A percentile compares a stretch with the other conserved stretches of the same genome.
phyloP scores from a whole-genome alignment of 1,284 basidiomycete species.

The Lentinus polychrous region DNA sequence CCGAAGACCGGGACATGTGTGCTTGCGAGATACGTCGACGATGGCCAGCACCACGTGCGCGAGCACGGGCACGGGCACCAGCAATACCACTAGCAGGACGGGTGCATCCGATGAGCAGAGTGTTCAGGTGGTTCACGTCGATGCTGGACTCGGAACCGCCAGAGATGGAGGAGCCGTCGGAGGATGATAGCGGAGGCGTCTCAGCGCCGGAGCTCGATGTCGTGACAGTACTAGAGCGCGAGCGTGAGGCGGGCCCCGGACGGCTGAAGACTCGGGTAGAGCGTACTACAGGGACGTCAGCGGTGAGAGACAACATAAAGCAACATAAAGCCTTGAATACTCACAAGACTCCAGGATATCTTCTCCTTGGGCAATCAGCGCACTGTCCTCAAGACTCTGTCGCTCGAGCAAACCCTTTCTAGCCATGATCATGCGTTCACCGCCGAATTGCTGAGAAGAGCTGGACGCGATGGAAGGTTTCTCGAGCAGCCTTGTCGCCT shows the following conservation, averaged over 20 bases:
- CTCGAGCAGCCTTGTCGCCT: constrained; percentile 37
- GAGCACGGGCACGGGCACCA: constrained; percentile 25
- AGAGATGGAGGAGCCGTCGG: constrained; percentile 57
- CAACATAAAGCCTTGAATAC: constrained; percentile 19
- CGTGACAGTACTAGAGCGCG: constrained; percentile 54
- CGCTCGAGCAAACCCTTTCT: constrained; percentile 53
- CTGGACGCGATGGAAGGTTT: constrained; percentile 60
- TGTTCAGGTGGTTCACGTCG: constrained; percentile 55
- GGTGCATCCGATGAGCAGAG: constrained; percentile 43
- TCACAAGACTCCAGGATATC: constrained; percentile 48
- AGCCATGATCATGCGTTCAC: constrained; percentile 59
- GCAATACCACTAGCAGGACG: constrained; percentile 30
- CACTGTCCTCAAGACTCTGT: constrained; percentile 62
- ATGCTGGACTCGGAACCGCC: constrained; percentile 71
- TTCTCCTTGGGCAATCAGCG: constrained; percentile 56
- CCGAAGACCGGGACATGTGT: constrained; percentile 55
- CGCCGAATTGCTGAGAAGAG: constrained; percentile 54
- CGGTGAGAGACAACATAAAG: constrained; percentile 8
- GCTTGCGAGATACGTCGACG: constrained; percentile 60
- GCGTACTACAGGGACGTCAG: constrained; percentile 27
- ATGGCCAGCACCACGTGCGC: constrained; percentile 58
- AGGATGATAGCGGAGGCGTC: constrained; percentile 62
- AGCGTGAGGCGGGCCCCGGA: constrained; percentile 40
- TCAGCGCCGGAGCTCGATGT: constrained; percentile 55
- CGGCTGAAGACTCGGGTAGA: constrained; percentile 48